Evolutionary conservation across 441 rosid genomes (phyloP).

Genomic region (Erysimum pusillum): DNA sequence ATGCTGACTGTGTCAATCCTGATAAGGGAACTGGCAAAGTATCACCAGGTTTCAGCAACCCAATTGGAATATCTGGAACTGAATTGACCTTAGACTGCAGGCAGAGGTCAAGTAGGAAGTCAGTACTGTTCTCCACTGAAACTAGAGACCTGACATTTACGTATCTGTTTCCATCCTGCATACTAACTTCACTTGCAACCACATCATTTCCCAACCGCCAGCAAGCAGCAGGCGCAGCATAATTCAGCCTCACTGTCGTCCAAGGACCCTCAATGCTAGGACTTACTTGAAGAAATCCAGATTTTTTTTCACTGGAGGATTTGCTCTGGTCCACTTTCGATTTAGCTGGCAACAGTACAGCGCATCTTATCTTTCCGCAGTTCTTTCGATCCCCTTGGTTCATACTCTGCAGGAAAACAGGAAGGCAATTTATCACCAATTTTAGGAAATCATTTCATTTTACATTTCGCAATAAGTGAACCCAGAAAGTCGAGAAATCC

Average conservation of each 20-base stretch:
- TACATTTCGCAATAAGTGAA: constrained; percentile 6
- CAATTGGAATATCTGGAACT: constrained; percentile 66
- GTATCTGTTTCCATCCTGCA: constrained; percentile 86
- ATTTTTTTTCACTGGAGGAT: constrained; percentile 54
- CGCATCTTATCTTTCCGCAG: constrained; percentile 79
- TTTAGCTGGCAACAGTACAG: constrained; percentile 68
- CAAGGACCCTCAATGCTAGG: constrained; percentile 96
- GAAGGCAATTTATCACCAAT: constrained; percentile 35
- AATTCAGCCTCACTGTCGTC: constrained; percentile 93
- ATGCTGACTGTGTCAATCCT: constrained; percentile 69
- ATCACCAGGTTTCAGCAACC: constrained; percentile 81
- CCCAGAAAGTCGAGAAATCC: constrained; percentile 13
- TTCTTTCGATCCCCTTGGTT: constrained; percentile 55
- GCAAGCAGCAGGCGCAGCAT: constrained; percentile 98
- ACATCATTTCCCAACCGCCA: constrained; percentile 96
- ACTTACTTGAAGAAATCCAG: constrained; percentile 95
- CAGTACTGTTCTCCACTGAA: constrained; percentile 77
- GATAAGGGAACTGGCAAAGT: constrained; percentile 76
- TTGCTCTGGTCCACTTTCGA: constrained; percentile 60
- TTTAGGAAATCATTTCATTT: constrained; percentile 25
- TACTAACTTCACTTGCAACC: constrained; percentile 94
- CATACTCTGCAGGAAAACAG: constrained; percentile 60
- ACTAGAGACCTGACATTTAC: constrained; percentile 93
- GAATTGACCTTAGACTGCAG: constrained; percentile 65
- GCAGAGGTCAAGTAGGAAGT: constrained; percentile 71